A percentile compares a stretch with the other conserved stretches of the same genome.
Conservation (phyloP, 1,284 basidiomycete species). For the Ceratobasidium sp. region DNA sequence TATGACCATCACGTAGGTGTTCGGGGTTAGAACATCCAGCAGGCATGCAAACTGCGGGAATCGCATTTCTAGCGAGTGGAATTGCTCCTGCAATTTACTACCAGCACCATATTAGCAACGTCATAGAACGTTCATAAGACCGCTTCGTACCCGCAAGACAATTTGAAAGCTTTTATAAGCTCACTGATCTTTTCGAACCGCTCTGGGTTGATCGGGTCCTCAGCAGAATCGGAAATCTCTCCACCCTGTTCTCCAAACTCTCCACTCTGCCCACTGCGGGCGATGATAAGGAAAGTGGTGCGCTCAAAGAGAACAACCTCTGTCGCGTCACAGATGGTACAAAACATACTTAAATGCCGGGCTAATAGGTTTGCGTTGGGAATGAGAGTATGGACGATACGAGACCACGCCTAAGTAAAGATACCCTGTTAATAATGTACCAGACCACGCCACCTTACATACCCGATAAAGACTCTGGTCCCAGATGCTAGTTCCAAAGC, state of each 20-base stretch:
- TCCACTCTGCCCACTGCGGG: slow-evolving; percentile 48
- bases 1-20: slow-evolving; percentile 92
- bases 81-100: slow-evolving; percentile 68
- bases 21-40: slow-evolving; percentile 92
- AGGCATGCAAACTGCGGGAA: slow-evolving; percentile 86
- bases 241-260: slow-evolving; percentile 46
- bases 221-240: slow-evolving; percentile 48
- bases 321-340: slow-evolving; percentile 83
- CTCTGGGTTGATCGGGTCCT: slow-evolving; percentile 66
- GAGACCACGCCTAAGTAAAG: slow-evolving; percentile 86
- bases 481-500: slow-evolving; percentile 97
- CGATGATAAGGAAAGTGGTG: slow-evolving; percentile 97
- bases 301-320: slow-evolving; percentile 97
- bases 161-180: slow-evolving; percentile 93
- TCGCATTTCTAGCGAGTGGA: slow-evolving; percentile 81
- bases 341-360: slow-evolving; percentile 83
- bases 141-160: slow-evolving; percentile 82
- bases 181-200: slow-evolving; percentile 96
- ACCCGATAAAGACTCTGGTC: slow-evolving; percentile 98
- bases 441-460: slow-evolving; percentile 44
- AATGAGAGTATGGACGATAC: slow-evolving; percentile 94
- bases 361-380: slow-evolving; percentile 92
- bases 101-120: slow-evolving; percentile 34
- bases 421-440: slow-evolving; percentile 20
- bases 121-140: background rate